Evolutionary conservation across 176 grass and related monocot genomes (phyloP).

Genomic region (Themeda triandra): DNA sequence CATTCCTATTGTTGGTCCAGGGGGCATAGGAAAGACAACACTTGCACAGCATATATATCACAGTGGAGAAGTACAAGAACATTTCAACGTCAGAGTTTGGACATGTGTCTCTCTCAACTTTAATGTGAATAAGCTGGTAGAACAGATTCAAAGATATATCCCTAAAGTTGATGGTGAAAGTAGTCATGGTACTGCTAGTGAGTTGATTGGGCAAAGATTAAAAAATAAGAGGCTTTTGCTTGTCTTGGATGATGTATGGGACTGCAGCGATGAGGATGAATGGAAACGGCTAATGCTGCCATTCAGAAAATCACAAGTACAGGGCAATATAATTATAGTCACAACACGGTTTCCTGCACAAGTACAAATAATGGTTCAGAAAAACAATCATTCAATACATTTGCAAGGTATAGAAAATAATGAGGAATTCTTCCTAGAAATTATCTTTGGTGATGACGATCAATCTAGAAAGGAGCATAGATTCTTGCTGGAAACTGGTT

Average conservation of each 20-base stretch:
- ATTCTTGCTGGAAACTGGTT: background rate
- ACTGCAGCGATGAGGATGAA: background rate
- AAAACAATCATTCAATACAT: background rate
- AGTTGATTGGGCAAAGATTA: background rate
- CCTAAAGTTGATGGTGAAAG: background rate
- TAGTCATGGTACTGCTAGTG: background rate
- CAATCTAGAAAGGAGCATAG: background rate
- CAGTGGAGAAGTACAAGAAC: background rate
- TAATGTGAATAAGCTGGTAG: background rate
- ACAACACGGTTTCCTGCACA: background rate
- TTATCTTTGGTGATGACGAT: background rate
- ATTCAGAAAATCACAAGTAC: background rate
- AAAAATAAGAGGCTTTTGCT: background rate
- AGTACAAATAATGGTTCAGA: background rate
- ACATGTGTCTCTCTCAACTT: constrained; percentile 19
- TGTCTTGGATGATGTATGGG: constrained; percentile 13
- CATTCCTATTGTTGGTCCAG: constrained; percentile 24
- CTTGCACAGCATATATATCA: constrained; percentile 24
- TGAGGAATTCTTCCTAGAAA: background rate
- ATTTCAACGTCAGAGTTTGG: constrained; percentile 26
- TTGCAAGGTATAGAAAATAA: background rate
- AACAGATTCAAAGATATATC: background rate
- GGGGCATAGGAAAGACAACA: constrained; percentile 42
- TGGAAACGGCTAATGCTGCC: background rate
- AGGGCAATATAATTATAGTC: background rate